A percentile compares a stretch with the other conserved stretches of the same genome.
These are phyloP conservation scores for Chenopodium berlandieri DNA, from an alignment of 148 eudicot genomes.

Conservation along the genomic window DNA sequence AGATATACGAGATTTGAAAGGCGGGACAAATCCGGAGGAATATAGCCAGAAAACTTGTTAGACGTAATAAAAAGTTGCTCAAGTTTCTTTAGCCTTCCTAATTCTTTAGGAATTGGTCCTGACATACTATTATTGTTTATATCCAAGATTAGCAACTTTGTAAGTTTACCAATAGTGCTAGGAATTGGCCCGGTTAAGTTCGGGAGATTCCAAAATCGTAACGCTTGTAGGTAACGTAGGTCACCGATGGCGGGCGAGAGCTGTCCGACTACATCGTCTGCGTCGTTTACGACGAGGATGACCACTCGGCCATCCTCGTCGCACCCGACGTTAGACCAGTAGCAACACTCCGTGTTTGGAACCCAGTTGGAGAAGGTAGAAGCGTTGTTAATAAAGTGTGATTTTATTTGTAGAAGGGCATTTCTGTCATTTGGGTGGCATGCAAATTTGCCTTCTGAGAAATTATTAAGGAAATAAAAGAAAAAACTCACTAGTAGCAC, in stretches of 20 bases:
- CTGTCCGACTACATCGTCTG: constrained; percentile 20
- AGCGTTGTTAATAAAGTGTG: constrained; percentile 18
- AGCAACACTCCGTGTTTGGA: constrained; percentile 37
- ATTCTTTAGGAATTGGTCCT: constrained; percentile 32
- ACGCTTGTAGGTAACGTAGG: constrained; percentile 32
- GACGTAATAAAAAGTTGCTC: constrained; percentile 10
- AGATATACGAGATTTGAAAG: constrained; percentile 19
- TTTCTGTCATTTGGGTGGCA: constrained; percentile 40
- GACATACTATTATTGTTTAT: constrained; percentile 3
- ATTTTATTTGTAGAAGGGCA: constrained; percentile 31
- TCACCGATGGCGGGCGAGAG: constrained; percentile 35
- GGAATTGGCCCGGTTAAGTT: constrained; percentile 43
- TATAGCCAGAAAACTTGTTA: constrained; percentile 36
- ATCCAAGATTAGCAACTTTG: constrained; percentile 17
- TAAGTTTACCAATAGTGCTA: constrained; percentile 25
- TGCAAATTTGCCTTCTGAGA: not conserved
- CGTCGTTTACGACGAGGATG: constrained; percentile 23
- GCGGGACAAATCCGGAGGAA: constrained; percentile 33
- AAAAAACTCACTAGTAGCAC: not conserved
- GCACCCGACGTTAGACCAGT: constrained; percentile 36
- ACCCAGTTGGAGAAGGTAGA: constrained; percentile 28
- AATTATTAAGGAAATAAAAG: not conserved
- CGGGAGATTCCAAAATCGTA: constrained; percentile 27
- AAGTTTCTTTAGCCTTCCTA: not conserved
- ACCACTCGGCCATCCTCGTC: constrained; percentile 35